Evolutionary conservation across 2,329 filamentous ascomycete genomes (phyloP).

Genomic region (Fusarium sp.): DNA sequence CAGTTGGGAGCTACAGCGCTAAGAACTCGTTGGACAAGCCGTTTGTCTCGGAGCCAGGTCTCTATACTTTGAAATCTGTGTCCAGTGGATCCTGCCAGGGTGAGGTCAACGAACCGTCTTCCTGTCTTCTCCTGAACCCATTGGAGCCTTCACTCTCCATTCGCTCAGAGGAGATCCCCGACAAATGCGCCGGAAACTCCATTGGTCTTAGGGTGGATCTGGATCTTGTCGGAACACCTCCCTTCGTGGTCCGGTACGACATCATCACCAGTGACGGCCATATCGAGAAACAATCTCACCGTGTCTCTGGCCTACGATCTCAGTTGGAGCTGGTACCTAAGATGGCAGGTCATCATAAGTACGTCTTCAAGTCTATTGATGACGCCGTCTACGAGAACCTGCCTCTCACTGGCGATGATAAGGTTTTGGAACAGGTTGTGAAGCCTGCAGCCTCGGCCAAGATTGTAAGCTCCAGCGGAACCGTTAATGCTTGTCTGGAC

Average conservation of each 20-base stretch:
- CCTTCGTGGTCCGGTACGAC: conserved; percentile 87
- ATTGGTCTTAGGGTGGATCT: conserved; percentile 91
- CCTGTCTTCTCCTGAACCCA: conserved; percentile 93
- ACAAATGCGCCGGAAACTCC: conserved; percentile 95
- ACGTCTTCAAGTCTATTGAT: conserved; percentile 84
- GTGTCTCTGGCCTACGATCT: conserved; percentile 79
- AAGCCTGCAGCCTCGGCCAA: conserved; percentile 91
- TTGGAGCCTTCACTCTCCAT: conserved; percentile 86
- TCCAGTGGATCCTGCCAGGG: conserved; percentile 86
- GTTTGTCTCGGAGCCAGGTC: conserved; percentile 80
- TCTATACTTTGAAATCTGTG: conserved; percentile 88
- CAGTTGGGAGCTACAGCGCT: conserved; percentile 71
- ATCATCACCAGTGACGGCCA: conserved; percentile 73
- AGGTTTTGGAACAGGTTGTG: conserved; percentile 87
- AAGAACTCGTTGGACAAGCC: conserved; percentile 75
- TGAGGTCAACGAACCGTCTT: conserved; percentile 92
- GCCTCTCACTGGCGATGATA: conserved; percentile 71
- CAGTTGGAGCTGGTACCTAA: conserved; percentile 88
- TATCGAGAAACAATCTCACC: conserved; percentile 67
- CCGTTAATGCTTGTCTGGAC: conserved; percentile 83
- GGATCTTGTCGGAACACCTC: conserved; percentile 92
- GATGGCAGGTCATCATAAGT: conserved; percentile 87
- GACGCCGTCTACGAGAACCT: conserved; percentile 85
- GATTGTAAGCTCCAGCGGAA: conserved; percentile 68
- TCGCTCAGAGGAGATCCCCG: conserved; percentile 84